A percentile compares a stretch with the other conserved stretches of the same genome.
phyloP scores from a whole-genome alignment of 805 yeast genomes.

The Yarrowia sp. region DNA sequence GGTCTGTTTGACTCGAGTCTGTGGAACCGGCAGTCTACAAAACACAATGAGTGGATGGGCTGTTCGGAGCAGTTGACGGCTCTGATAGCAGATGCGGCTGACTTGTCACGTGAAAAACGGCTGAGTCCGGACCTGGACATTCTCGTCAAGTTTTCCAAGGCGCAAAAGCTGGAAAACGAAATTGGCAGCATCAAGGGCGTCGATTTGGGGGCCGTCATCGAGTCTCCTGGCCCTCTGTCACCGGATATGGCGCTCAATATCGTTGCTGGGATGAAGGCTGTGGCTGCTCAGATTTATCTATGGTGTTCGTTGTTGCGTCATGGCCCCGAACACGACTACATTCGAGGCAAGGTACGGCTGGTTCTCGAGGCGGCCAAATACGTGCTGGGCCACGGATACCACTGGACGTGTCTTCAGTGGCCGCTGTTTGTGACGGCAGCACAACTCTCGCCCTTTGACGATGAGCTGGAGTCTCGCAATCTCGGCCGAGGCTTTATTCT shows the following conservation, averaged over 20 bases:
- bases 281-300: conserved; percentile 7
- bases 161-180: conserved; percentile 17
- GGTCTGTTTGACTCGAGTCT: conserved; percentile 13
- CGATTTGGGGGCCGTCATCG: not conserved
- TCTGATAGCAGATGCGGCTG: conserved; percentile 4
- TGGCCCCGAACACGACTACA: conserved; percentile 10
- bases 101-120: conserved; percentile 3
- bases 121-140: conserved; percentile 20
- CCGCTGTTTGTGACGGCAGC: not conserved
- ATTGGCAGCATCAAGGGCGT: conserved; percentile 20
- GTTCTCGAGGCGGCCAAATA: conserved; percentile 2
- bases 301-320: conserved; percentile 4
- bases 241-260: conserved; percentile 7
- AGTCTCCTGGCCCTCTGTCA: not conserved
- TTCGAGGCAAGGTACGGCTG: conserved; percentile 8
- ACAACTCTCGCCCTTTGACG: conserved; percentile 6
- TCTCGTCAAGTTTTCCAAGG: conserved; percentile 8
- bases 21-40: conserved; percentile 17
- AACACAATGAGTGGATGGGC: conserved; percentile 21
- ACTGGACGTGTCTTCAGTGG: conserved; percentile 13
- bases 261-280: conserved; percentile 1
- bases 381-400: conserved; percentile 8
- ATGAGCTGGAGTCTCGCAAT: not conserved
- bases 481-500: conserved; percentile 3
- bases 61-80: conserved; percentile 15